These are phyloP conservation scores for Mucuna pruriens DNA, from an alignment of 306 rosid genomes.

Conservation along the genomic window DNA sequence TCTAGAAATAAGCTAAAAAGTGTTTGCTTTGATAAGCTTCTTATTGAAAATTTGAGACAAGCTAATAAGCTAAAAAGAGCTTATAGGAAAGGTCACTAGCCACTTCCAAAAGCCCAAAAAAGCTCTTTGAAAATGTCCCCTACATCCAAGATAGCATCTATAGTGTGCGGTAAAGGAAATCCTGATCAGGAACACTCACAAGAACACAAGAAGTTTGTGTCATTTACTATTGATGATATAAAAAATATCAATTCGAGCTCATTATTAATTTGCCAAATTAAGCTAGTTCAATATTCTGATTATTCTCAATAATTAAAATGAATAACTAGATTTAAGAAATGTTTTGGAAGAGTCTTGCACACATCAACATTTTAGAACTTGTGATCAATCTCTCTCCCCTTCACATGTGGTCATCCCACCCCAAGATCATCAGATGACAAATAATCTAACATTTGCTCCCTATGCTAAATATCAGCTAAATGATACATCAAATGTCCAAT, in stretches of 20 bases:
- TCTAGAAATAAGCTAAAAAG: not conserved
- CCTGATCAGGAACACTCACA: not conserved
- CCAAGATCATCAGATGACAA: conserved; percentile 16
- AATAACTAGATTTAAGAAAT: not conserved
- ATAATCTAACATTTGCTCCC: not conserved
- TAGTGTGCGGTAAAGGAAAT: not conserved
- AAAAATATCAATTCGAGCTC: conserved; percentile 25
- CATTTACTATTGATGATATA: not conserved
- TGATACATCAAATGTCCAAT: not conserved
- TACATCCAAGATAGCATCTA: not conserved
- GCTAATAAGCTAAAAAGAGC: not conserved
- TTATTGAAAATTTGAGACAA: not conserved
- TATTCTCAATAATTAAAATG: not conserved
- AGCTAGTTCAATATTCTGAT: not conserved
- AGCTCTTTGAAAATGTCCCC: not conserved
- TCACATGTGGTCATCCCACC: not conserved
- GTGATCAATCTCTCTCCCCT: not conserved
- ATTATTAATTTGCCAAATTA: not conserved
- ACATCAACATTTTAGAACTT: not conserved
- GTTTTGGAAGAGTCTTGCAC: not conserved
- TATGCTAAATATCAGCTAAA: not conserved
- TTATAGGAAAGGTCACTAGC: not conserved
- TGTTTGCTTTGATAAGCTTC: not conserved
- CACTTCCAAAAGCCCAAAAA: not conserved
- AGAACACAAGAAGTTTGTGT: not conserved